Base-by-base conservation (phyloP, 495 filamentous ascomycete species). In the Trichoderma orchidacearum region DNA sequence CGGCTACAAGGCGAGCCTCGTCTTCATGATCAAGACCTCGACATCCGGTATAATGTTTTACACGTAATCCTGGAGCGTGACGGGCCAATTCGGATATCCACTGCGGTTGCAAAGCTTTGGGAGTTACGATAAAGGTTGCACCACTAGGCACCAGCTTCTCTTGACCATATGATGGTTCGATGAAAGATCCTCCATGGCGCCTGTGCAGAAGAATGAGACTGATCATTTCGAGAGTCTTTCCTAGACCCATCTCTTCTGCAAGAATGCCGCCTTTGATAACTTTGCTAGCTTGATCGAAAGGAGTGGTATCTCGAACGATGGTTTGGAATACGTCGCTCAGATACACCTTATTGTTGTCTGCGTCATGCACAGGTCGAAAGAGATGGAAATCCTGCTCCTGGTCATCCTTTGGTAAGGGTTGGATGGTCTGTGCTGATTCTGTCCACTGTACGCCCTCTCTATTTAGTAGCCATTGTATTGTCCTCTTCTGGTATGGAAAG, bases 191-290 rank as follows among this genome's bases (percentile, higher is more conserved):
- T 0, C 61, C 58, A 4, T 60, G 62, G 18, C 70, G 75, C 32
- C 56, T 71, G 62, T 95, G 83, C 48, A 86, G 64, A 45, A 78
- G 78, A 0, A 95, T 84, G 18, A 96, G 69, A 2, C 86, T 80
- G 48, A 93, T 87, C 53, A 92, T 76, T 66, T 98, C 93, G 18
- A 96, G 80, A 0, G 93, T 96, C 66, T 98, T 98, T 1, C 93
- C 93, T 4, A 98, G 72, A 0, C 92, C 92, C 93, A 96, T 96
- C 69, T 98, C 93, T 67, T 98, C 92, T 0, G 90, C 89, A 21
- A 98, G 76, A 29, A 81, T 84, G 38, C 86, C 86, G 29, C 85
- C 85, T 51, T 75, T 80, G 29, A 87, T 55, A 1, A 59, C 55
- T 34, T 41, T 63, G 48, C 75, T 66, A 8, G 67, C 62, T 35